phyloP scores from a whole-genome alignment of 2,329 filamentous ascomycete species.

The Ophiostoma pallidulum region DNA sequence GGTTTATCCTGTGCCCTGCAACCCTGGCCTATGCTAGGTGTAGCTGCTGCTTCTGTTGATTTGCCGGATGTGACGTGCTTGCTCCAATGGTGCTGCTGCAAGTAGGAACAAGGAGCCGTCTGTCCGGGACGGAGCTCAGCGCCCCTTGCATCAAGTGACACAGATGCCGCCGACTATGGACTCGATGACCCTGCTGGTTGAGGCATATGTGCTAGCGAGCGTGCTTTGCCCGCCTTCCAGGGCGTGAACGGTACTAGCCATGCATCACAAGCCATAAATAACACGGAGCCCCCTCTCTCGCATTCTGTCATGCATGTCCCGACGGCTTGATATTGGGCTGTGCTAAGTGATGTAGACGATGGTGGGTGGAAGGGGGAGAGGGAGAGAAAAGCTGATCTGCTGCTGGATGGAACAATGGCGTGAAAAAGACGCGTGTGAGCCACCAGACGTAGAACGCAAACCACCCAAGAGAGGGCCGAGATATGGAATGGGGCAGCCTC shows the following conservation, averaged over 20 bases:
- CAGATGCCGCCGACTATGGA: background rate
- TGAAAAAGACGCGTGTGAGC: too few species aligned
- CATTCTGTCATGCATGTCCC: background rate
- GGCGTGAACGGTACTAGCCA: too few species aligned
- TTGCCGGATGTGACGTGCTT: constrained; percentile 2
- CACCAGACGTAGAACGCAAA: background rate
- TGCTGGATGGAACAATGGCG: too few species aligned
- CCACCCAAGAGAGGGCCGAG: background rate
- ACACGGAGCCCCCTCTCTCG: background rate
- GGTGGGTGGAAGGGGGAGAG: background rate
- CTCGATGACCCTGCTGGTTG: background rate
- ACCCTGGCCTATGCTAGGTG: too few species aligned
- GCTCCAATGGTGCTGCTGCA: background rate
- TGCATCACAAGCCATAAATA: background rate
- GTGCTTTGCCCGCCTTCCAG: too few species aligned
- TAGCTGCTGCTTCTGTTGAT: too few species aligned
- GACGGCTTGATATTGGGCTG: constrained; percentile 3
- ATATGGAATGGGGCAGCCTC: background rate
- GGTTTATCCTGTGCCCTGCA: too few species aligned
- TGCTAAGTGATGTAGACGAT: background rate
- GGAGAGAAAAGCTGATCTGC: too few species aligned
- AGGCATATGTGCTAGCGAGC: background rate
- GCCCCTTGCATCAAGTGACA: background rate
- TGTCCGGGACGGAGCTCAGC: constrained; percentile 1
- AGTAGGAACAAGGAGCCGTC: constrained; percentile 1